phyloP scores from a whole-genome alignment of 176 grass and related monocot species.

The Phyllostachys edulis region DNA sequence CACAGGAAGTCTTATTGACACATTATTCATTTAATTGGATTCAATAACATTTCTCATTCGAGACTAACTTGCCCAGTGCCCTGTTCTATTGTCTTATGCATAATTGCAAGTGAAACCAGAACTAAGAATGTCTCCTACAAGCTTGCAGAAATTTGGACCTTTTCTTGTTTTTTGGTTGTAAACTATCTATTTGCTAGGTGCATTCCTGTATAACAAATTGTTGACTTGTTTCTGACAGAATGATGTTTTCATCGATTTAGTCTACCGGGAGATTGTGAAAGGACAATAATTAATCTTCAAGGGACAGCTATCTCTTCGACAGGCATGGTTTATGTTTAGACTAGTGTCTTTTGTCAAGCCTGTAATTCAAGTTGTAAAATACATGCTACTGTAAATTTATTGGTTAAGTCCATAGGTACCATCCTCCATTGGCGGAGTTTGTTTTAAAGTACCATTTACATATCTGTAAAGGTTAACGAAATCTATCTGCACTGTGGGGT shows the following conservation, averaged over 20 bases:
- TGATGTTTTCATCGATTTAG: conserved; percentile 50
- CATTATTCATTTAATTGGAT: neutral
- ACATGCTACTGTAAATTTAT: conserved; percentile 31
- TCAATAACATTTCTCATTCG: neutral
- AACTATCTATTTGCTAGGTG: neutral
- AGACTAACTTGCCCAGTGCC: neutral
- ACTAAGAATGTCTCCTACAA: neutral
- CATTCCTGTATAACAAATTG: neutral
- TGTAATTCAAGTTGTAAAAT: neutral
- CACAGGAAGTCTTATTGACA: too few species aligned
- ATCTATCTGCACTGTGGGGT: conserved; percentile 11
- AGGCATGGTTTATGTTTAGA: conserved; percentile 13
- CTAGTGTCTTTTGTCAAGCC: neutral
- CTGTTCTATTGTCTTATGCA: neutral
- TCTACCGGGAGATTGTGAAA: conserved; percentile 54
- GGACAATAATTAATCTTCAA: conserved; percentile 37
- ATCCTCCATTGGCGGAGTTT: neutral
- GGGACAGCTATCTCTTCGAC: neutral
- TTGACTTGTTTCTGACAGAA: conserved; percentile 36
- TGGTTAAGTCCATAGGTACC: neutral
- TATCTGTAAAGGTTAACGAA: conserved; percentile 23
- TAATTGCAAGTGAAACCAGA: neutral
- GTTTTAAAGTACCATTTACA: conserved; percentile 20
- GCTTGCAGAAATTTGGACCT: neutral
- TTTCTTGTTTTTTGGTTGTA: neutral